phyloP scores from a whole-genome alignment of 805 yeast genomes.

The Debaryomyces prosopidis region DNA sequence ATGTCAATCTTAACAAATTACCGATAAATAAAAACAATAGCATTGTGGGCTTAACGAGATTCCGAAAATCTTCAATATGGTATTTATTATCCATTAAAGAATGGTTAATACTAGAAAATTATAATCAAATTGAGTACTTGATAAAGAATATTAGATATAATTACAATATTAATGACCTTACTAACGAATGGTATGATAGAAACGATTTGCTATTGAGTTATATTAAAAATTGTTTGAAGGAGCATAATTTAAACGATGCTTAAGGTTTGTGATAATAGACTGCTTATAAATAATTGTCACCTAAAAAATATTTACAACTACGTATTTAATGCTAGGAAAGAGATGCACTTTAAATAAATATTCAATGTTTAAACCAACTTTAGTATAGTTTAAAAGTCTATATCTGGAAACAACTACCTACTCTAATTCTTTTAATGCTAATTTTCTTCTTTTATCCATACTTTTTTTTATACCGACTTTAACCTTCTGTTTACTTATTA shows the following conservation, averaged over 20 bases:
- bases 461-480: constrained; percentile 19
- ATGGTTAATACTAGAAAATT: constrained; percentile 45
- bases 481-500: constrained; percentile 10
- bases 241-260: not conserved
- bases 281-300: no score
- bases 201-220: constrained; percentile 28
- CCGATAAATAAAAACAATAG: constrained; percentile 35
- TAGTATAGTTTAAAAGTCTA: not conserved
- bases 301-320: no score
- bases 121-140: constrained; percentile 24
- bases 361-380: no score
- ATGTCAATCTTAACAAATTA: constrained; percentile 37
- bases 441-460: constrained; percentile 42
- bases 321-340: no score
- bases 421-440: constrained; percentile 42
- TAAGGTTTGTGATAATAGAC: no score
- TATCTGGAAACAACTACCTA: constrained; percentile 7
- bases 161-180: constrained; percentile 17
- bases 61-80: constrained; percentile 79
- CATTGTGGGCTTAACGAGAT: constrained; percentile 56
- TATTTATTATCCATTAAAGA: constrained; percentile 70
- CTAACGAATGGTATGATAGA: constrained; percentile 34
- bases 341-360: no score
- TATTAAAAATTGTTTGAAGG: constrained; percentile 11
- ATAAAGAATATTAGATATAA: constrained; percentile 25